Evolutionary conservation across 1,139 yeast species (phyloP), one percentile per base, ranked within the genome.

Genomic region (Candida sp.): DNA sequence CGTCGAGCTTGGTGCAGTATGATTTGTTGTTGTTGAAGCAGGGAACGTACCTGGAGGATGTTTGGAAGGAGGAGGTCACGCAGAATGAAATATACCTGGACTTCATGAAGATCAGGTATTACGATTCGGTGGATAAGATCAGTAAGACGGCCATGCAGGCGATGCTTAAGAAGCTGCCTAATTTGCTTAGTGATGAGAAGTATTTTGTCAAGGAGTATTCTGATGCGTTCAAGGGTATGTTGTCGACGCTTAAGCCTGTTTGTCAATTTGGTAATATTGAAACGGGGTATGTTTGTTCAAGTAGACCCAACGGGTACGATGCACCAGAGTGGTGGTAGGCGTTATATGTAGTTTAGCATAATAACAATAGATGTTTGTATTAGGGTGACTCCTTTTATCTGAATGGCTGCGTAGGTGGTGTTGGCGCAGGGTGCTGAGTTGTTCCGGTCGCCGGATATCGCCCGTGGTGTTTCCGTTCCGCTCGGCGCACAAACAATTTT

Each of bases 1-100:
- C 61, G 41, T 62, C 70, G n/a, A 66, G 71, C 6, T 57, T 69
- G 23, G 62, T 64, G 33, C 72, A 67, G 52, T 69, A 69, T 50
- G 72, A 69, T 51, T 54, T 68, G 49, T 57, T 69, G 33, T 55
- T 69, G 45, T 52, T 67, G 55, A 59, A 60, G n/a, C 69, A 68
- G 54, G 70, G 68, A 4, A 41, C 46, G 37, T 67, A 67, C 46
- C 67, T 61, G 1, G 52, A 50, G 9, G 58, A 58, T 11, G 53
- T 66, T 6, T 66, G 70, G 70, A 47, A 51, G 38, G 42, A 49
- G 2, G 52, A 53, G 34, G 48, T 51, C 17, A 25, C 41, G 22
- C 39, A 51, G 7, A 51, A 51, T 44, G 51, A 50, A 8, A 42
- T 45, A 11, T 51, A 51, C 35, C 49, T 58, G 26, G 52, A 57